Evolutionary conservation across 352 stramenopile genomes (phyloP), one percentile per base, ranked within the genome.

Genomic region (Vaucheria bursata): DNA sequence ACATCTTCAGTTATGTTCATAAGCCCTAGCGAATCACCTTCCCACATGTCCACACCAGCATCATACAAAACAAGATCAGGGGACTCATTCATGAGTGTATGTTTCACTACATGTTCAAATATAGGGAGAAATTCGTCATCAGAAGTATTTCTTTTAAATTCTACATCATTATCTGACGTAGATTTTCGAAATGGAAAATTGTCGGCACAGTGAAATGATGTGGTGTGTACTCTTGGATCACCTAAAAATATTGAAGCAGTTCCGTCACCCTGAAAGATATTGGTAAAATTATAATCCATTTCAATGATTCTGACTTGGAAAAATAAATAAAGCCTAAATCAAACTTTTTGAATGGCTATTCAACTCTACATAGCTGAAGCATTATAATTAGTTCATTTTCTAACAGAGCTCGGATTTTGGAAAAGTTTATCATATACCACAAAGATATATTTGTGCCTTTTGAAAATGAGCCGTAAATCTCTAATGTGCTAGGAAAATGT

Each of bases 251-350:
- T 90, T 5, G 85, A 82, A 29, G 87, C 87, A 5, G 87, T 92
- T 1, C 88, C 88, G 80, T 92, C 88, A 36, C 88, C 88, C 74
- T 92, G 88, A 83, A 32, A 91, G 84, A 8, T n/a, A 90, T 73
- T 1, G 90, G 85, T 31, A 83, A 71, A 40, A 18, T 7, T 1
- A 8, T 52, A 59, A 18, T 18, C 18, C 45, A 18, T 18, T 18
- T 18, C 18, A 18, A 18, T 18, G 18, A 18, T 18, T 18, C 45
- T 18, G 45, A 18, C 45, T 18, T 18, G 45, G 18, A 18, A 18
- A 59, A 18, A 18, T 18, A 59, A 59, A 18, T 18, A 18, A 18
- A 18, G 18, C 45, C 18, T 59, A 0, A 39, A 74, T 0, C 2
- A 59, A 7, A 12, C 5, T 36, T 5, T 8, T 32, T 29, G 59